Evolutionary conservation across 768 basidiomycete genomes (phyloP).

Genomic region (Tylopilus vinaceipallidus): DNA sequence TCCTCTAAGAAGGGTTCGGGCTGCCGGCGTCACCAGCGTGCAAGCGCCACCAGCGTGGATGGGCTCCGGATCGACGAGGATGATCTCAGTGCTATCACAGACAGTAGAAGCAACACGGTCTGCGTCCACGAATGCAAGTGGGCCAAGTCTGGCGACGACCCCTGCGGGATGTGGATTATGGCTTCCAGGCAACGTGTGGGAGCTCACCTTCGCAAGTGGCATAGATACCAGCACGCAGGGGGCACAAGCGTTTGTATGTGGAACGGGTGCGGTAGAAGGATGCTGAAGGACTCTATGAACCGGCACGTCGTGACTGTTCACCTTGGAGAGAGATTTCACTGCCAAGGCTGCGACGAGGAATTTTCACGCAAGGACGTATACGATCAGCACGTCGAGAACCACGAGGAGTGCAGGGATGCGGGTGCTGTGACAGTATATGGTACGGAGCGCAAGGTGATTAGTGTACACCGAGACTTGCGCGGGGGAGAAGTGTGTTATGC

Average conservation of each 20-base stretch:
- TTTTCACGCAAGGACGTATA: constrained; percentile 7
- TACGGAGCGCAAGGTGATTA: background rate
- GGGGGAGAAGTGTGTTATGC: no score
- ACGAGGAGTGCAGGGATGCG: background rate
- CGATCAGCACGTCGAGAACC: background rate
- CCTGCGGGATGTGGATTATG: constrained; percentile 6
- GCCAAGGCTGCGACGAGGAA: background rate
- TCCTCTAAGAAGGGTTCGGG: background rate
- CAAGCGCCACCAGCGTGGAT: background rate
- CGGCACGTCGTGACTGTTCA: constrained; percentile 4
- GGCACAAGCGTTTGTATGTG: background rate
- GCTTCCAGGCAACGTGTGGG: background rate
- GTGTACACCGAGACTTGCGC: no score
- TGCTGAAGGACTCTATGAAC: background rate
- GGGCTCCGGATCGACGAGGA: constrained; percentile 3
- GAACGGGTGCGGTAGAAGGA: background rate
- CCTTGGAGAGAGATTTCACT: background rate
- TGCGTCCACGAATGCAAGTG: constrained; percentile 2
- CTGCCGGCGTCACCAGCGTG: background rate
- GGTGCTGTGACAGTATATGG: background rate
- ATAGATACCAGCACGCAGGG: background rate
- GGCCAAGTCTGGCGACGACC: background rate
- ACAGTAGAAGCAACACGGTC: background rate
- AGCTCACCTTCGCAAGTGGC: constrained; percentile 3
- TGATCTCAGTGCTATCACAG: background rate